Percentiles rank a stretch among this genome's conserved stretches.
phyloP scores from a whole-genome alignment of 345 rosid genomes.

The Arabidopsis suecica region DNA sequence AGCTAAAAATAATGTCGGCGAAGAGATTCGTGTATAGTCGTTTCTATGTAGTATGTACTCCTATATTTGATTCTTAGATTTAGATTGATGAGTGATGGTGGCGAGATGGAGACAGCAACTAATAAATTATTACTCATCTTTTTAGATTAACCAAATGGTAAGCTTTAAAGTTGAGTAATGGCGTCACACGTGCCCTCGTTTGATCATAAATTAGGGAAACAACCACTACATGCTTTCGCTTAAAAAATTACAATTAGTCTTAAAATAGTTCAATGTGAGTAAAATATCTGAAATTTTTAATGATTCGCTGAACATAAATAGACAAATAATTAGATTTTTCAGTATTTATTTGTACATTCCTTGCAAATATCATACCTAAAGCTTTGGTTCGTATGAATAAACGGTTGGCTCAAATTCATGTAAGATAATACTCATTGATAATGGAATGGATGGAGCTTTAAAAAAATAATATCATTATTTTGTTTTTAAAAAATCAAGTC shows the following conservation, averaged over 20 bases:
- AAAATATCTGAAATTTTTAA: background rate
- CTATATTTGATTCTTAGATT: background rate
- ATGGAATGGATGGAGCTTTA: background rate
- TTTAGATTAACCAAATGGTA: slow-evolving; percentile 18
- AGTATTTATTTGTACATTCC: too few species aligned
- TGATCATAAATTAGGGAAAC: slow-evolving; percentile 36
- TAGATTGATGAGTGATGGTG: slow-evolving; percentile 44
- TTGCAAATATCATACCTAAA: too few species aligned
- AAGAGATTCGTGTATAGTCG: slow-evolving; percentile 34
- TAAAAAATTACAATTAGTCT: background rate
- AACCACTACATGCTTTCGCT: slow-evolving; percentile 34
- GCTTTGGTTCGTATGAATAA: too few species aligned
- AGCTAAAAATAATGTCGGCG: slow-evolving; percentile 35
- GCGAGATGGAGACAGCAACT: slow-evolving; percentile 45
- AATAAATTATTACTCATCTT: background rate
- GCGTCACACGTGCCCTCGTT: slow-evolving; percentile 47
- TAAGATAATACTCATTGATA: background rate
- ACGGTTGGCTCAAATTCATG: too few species aligned
- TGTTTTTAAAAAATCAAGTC: too few species aligned
- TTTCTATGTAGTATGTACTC: background rate
- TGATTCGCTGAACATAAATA: background rate
- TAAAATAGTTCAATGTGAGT: background rate
- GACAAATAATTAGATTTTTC: too few species aligned
- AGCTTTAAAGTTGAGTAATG: slow-evolving; percentile 38
- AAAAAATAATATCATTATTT: background rate